Conservation (phyloP, 108 stramenopile genomes). For the Cyclotella sp. region DNA sequence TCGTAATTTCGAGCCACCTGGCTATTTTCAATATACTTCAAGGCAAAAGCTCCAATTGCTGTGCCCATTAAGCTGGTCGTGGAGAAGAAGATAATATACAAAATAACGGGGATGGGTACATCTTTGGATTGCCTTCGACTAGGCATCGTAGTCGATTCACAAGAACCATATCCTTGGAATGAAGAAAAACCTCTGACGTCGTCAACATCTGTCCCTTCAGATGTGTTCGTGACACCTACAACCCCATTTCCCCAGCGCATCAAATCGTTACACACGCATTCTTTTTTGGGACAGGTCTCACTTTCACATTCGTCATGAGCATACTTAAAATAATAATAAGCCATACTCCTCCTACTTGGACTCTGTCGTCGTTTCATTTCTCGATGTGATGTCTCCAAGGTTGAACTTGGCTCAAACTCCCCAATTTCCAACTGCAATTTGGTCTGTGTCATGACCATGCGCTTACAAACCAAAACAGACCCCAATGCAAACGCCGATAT, state of each 20-base stretch:
- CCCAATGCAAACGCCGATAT: conserved; percentile 18
- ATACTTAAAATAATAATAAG: conserved; percentile 21
- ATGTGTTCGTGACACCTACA: not conserved
- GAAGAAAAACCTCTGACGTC: not conserved
- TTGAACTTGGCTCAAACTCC: not conserved
- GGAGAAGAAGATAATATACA: conserved; percentile 6
- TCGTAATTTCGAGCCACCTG: too few species aligned
- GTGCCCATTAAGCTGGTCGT: conserved; percentile 14
- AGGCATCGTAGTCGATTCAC: not conserved
- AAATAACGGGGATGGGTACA: not conserved
- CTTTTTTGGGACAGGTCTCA: not conserved
- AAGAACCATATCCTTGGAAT: not conserved
- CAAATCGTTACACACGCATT: conserved; percentile 4
- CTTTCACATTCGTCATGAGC: conserved; percentile 11
- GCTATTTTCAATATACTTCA: not conserved
- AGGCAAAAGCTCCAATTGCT: not conserved
- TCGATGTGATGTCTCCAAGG: too few species aligned
- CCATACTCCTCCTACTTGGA: conserved; percentile 13
- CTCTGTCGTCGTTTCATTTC: not conserved
- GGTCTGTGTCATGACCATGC: not conserved
- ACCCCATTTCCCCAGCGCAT: not conserved
- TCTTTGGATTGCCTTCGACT: conserved; percentile 1
- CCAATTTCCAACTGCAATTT: not conserved
- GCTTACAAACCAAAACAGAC: conserved; percentile 9
- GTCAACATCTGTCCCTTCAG: not conserved